Conservation (phyloP, 257 asterid species). For the Lantana camara region DNA sequence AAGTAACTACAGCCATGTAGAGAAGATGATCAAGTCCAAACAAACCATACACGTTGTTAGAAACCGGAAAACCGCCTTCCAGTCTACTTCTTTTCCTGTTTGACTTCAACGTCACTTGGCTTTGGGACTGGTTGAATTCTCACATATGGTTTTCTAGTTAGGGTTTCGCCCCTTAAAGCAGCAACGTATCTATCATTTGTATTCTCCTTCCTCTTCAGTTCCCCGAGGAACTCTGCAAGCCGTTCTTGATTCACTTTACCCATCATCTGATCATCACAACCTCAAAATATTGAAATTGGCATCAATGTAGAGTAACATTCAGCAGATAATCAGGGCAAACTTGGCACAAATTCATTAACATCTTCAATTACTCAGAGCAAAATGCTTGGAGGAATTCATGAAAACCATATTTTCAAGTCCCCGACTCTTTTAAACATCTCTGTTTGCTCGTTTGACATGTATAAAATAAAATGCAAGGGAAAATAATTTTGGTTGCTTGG, state of each 20-base stretch:
- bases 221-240: conserved; percentile 82
- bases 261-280: conserved; percentile 66
- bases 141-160: conserved; percentile 83
- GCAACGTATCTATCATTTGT: conserved; percentile 93
- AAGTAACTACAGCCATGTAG: conserved; percentile 2
- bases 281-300: conserved; percentile 9
- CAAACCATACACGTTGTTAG: conserved; percentile 4
- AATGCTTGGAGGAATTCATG: not conserved
- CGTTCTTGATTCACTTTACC: conserved; percentile 88
- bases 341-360: not conserved
- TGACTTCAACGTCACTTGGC: conserved; percentile 37
- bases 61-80: not conserved
- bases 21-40: conserved; percentile 15
- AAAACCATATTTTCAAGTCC: not conserved
- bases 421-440: not conserved
- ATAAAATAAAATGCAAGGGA: not conserved
- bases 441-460: not conserved
- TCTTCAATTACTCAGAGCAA: conserved; percentile 16
- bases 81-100: conserved; percentile 42
- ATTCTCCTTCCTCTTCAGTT: conserved; percentile 83
- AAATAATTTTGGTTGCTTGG: too few species aligned
- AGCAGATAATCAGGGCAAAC: conserved; percentile 5
- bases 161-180: conserved; percentile 88
- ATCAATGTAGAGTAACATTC: not conserved
- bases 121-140: conserved; percentile 78